Base-by-base conservation (phyloP, 208 protist species). In the Tritrichomonas foetus region DNA sequence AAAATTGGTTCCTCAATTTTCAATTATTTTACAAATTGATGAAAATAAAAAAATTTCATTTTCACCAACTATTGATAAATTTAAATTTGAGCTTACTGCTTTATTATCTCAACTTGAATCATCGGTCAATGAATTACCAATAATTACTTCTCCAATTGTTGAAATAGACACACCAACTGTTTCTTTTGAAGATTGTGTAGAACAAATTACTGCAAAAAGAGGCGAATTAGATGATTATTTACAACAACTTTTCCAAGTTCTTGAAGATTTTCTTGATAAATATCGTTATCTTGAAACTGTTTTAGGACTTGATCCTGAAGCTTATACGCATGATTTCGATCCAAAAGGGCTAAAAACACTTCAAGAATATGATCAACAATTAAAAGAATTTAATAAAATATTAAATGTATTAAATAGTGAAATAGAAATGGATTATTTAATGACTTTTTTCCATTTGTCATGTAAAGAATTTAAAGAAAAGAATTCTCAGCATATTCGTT, bases 21-120 rank as follows among this genome's bases (percentile, higher is more conserved):
- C 47, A n/a, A 49, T 89, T 39, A 49, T 47, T 47, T 57, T 89
- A 49, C 33, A 44, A 89, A 57, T 89, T 14, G n/a, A 89, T 39
- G 78, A 89, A 30, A 49, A 89, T n/a, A 89, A 89, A 57, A 13
- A 89, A 20, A 57, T 89, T 22, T 57, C 41, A 55, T 57, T 89
- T 8, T 39, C 25, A 16, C 78, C 78, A 57, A 89, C 41, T 22
- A 57, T 89, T 22, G 47, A 89, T 53, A 49, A 16, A 36, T 89
- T 89, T n/a, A 25, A 89, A 44, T 25, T 33, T n/a, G n/a, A 89
- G 39, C 39, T 89, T n/a, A 89, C 41, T 89, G 41, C n/a, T 27
- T 89, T 89, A 57, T 30, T 89, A 39, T 47, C 33, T 22, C 47
- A 44, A 55, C 47, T 89, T 39, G 78, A 89, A 89, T 39, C 11